Conservation (phyloP, 768 basidiomycete species). For the Suillus subluteus region DNA sequence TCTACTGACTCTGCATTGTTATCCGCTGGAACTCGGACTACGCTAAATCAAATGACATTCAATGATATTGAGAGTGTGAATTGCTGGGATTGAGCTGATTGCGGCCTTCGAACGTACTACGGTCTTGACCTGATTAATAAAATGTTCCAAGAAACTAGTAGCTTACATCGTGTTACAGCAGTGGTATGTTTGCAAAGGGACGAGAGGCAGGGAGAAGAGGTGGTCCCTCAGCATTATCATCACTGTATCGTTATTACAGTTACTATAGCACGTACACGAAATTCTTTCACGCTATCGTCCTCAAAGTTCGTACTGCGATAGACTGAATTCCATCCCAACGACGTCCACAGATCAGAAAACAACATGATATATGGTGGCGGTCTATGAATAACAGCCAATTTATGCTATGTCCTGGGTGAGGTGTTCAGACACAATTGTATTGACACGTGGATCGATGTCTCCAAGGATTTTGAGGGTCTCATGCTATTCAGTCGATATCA, state of each 20-base stretch:
- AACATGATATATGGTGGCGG: not conserved
- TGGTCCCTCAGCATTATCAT: too few species aligned
- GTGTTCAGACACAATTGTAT: constrained; percentile 28
- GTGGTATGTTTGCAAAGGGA: too few species aligned
- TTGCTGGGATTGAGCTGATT: not conserved
- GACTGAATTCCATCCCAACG: not conserved
- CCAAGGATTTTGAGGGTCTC: constrained; percentile 33
- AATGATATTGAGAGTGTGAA: not conserved
- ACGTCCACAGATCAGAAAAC: not conserved
- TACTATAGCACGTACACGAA: too few species aligned
- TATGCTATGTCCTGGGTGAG: constrained; percentile 12
- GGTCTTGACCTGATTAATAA: too few species aligned
- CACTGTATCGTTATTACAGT: too few species aligned
- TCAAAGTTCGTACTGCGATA: not conserved
- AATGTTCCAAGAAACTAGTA: too few species aligned
- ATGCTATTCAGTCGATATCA: constrained; percentile 16
- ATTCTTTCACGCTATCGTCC: too few species aligned
- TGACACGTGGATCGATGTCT: constrained; percentile 32
- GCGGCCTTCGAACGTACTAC: too few species aligned
- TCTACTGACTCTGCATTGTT: constrained; percentile 9
- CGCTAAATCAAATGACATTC: constrained; percentile 9
- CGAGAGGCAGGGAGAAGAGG: too few species aligned
- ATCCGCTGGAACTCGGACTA: constrained; percentile 12
- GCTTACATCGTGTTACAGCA: too few species aligned
- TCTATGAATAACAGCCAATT: not conserved